These are phyloP conservation scores for Hydnomerulius pinastri DNA, from an alignment of 768 basidiomycete species.

Conservation along the genomic window DNA sequence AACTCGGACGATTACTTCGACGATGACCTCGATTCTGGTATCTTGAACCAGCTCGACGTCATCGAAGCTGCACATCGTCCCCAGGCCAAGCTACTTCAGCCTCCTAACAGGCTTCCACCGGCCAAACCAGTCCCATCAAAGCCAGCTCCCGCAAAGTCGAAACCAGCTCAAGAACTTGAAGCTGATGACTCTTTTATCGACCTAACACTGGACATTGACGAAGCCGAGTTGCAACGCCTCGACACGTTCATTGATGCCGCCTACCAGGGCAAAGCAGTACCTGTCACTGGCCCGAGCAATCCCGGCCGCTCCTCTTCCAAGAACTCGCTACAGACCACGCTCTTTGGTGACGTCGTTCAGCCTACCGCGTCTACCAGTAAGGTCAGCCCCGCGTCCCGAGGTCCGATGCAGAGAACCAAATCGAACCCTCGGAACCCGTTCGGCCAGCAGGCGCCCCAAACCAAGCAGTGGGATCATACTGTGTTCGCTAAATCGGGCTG, in stretches of 20 bases:
- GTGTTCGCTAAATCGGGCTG: slow-evolving; percentile 80
- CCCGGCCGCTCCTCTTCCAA: slow-evolving; percentile 29
- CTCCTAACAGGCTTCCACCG: slow-evolving; percentile 15
- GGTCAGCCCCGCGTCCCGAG: slow-evolving; percentile 25
- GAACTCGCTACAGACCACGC: slow-evolving; percentile 60
- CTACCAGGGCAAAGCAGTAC: slow-evolving; percentile 41
- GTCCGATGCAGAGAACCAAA: slow-evolving; percentile 43
- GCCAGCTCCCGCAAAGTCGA: slow-evolving; percentile 10
- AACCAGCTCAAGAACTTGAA: slow-evolving; percentile 14
- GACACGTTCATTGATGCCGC: slow-evolving; percentile 54
- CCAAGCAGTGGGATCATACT: slow-evolving; percentile 91
- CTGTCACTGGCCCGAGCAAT: slow-evolving; percentile 42
- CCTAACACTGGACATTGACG: slow-evolving; percentile 57
- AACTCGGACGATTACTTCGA: slow-evolving; percentile 79
- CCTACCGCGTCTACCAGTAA: slow-evolving; percentile 35
- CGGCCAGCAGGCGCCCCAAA: slow-evolving; percentile 60
- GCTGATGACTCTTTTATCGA: slow-evolving; percentile 53
- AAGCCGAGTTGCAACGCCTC: slow-evolving; percentile 51
- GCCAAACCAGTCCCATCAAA: slow-evolving; percentile 16
- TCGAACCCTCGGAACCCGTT: slow-evolving; percentile 44
- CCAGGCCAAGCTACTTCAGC: slow-evolving; percentile 7
- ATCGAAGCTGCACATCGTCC: slow-evolving; percentile 63
- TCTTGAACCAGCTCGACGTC: slow-evolving; percentile 62
- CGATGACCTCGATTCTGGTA: slow-evolving; percentile 62
- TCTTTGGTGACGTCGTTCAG: slow-evolving; percentile 61